phyloP scores from a whole-genome alignment of 2,329 filamentous ascomycete species.

The Berkeleyomyces rouxiae region DNA sequence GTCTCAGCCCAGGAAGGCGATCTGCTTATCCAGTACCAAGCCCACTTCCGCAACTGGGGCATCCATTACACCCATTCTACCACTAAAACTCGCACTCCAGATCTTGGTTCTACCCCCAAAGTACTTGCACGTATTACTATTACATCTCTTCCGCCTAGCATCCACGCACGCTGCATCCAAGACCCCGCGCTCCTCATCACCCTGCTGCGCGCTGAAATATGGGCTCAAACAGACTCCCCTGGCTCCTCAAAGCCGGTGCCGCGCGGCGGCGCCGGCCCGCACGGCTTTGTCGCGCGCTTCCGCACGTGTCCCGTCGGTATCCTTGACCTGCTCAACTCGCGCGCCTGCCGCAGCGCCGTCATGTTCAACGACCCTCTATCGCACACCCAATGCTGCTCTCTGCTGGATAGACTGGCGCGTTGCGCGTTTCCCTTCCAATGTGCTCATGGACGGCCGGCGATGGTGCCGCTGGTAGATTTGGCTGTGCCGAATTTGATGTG shows the following conservation, averaged over 20 bases:
- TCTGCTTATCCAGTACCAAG: slow-evolving; percentile 36
- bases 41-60: slow-evolving; percentile 57
- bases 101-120: not conserved
- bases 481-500: slow-evolving; percentile 16
- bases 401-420: slow-evolving; percentile 39
- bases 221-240: slow-evolving; percentile 38
- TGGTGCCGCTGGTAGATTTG: slow-evolving; percentile 44
- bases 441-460: slow-evolving; percentile 57
- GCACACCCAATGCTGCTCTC: slow-evolving; percentile 35
- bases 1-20: slow-evolving; percentile 42
- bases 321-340: slow-evolving; percentile 58
- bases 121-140: slow-evolving; percentile 28
- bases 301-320: slow-evolving; percentile 58
- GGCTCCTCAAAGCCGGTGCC: not conserved
- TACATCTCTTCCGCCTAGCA: slow-evolving; percentile 47
- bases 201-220: slow-evolving; percentile 58
- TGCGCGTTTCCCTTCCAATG: slow-evolving; percentile 70
- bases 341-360: slow-evolving; percentile 63
- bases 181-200: slow-evolving; percentile 59
- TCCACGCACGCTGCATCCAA: slow-evolving; percentile 56
- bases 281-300: slow-evolving; percentile 44
- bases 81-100: slow-evolving; percentile 2
- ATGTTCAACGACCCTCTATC: slow-evolving; percentile 69
- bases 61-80: slow-evolving; percentile 33
- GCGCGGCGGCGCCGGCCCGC: not conserved